These are phyloP conservation scores for Neurospora africana DNA, from an alignment of 495 filamentous ascomycete species.

Conservation along the genomic window DNA sequence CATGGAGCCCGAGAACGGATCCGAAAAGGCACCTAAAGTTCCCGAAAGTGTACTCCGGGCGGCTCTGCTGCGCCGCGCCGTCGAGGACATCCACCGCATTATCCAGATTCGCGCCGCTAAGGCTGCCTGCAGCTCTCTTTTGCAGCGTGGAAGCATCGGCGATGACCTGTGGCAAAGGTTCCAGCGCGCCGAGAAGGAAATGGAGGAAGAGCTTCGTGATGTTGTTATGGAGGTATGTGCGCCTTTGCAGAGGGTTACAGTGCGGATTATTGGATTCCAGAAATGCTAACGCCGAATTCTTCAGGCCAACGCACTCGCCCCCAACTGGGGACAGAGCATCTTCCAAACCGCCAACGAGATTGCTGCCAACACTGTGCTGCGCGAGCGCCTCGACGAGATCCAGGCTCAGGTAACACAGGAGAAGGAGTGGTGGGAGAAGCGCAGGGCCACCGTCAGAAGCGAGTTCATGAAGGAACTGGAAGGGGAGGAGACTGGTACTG, in stretches of 20 bases:
- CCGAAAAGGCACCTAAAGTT: conserved; percentile 61
- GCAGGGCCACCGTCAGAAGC: conserved; percentile 52
- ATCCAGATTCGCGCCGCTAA: conserved; percentile 78
- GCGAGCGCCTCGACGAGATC: conserved; percentile 68
- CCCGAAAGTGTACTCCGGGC: conserved; percentile 83
- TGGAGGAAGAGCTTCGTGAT: conserved; percentile 89
- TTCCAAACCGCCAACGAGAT: conserved; percentile 91
- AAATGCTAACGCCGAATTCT: conserved; percentile 1
- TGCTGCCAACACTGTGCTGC: conserved; percentile 60
- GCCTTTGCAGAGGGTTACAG: background rate
- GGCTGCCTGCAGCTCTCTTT: conserved; percentile 65
- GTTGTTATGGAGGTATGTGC: conserved; percentile 75
- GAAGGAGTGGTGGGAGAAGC: conserved; percentile 87
- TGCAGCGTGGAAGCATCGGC: conserved; percentile 85
- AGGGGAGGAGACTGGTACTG: conserved; percentile 23
- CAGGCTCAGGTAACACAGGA: conserved; percentile 58
- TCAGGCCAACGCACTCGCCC: conserved; percentile 73
- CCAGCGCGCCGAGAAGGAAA: conserved; percentile 84
- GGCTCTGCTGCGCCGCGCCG: conserved; percentile 78
- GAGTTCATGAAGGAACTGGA: conserved; percentile 82
- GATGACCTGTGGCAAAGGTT: conserved; percentile 96
- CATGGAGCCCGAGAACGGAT: conserved; percentile 57
- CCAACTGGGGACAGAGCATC: conserved; percentile 84
- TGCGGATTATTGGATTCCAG: background rate
- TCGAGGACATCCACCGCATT: conserved; percentile 84